Evolutionary conservation across 345 rosid species (phyloP).

Genomic region (Rhodomyrtus tomentosa): DNA sequence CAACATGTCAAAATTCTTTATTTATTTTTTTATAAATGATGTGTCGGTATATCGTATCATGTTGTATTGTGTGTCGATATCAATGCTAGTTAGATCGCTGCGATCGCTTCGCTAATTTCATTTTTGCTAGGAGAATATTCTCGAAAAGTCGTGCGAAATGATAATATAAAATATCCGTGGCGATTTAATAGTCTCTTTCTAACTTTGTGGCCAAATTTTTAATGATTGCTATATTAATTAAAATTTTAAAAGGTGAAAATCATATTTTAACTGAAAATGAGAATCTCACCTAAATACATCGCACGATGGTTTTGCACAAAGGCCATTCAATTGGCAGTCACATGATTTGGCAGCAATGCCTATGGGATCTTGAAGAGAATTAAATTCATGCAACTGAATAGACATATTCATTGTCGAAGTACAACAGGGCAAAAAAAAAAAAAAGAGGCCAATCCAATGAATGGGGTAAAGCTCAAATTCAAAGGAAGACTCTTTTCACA

Average conservation of each 20-base stretch:
- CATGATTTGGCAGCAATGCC: neutral
- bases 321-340: neutral
- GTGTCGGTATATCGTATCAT: too few species aligned
- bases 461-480: neutral
- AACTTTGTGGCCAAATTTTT: neutral
- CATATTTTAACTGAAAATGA: neutral
- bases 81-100: too few species aligned
- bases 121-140: neutral
- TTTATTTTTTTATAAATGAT: too few species aligned
- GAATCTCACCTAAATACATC: neutral
- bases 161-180: neutral
- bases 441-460: neutral
- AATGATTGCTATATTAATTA: neutral
- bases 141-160: neutral
- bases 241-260: neutral
- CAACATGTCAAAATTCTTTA: too few species aligned
- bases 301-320: neutral
- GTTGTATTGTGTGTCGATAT: too few species aligned
- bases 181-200: neutral
- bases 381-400: neutral
- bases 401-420: neutral
- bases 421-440: rapidly evolving
- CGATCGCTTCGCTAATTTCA: neutral
- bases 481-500: neutral
- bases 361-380: neutral